Evolutionary conservation across 2,329 filamentous ascomycete species (phyloP).

Genomic region (Pseudogymnoascus sp.): DNA sequence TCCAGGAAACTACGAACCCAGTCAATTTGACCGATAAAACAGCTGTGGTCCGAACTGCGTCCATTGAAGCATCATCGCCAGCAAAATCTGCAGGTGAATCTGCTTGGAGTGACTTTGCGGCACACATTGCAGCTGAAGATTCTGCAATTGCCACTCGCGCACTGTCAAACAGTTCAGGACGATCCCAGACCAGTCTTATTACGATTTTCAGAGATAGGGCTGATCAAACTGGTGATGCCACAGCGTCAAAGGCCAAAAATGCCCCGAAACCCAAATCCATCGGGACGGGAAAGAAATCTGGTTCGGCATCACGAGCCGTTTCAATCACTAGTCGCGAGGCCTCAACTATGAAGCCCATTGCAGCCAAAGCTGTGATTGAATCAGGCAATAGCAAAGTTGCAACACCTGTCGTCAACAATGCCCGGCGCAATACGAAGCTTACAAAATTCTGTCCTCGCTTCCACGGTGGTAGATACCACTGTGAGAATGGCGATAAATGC

Average conservation of each 20-base stretch:
- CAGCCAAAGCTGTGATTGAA: neutral
- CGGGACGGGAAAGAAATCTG: neutral
- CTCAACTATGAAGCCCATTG: neutral
- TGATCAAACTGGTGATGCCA: neutral
- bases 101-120: neutral
- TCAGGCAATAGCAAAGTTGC: neutral
- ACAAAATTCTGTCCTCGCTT: neutral
- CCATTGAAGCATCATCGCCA: conserved; percentile 22
- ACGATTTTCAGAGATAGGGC: neutral
- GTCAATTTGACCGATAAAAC: conserved; percentile 29
- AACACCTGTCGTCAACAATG: neutral
- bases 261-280: neutral
- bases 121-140: neutral
- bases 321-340: neutral
- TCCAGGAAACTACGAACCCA: neutral
- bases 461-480: conserved; percentile 1
- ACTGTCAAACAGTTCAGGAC: neutral
- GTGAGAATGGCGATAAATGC: neutral
- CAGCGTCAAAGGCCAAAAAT: neutral
- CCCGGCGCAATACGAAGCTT: neutral
- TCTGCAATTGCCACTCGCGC: neutral
- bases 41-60: conserved; percentile 37
- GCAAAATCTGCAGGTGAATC: conserved; percentile 17
- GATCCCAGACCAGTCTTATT: neutral
- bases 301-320: neutral